Evolutionary conservation across 2,329 filamentous ascomycete species (phyloP).

Genomic region (Acarospora socialis): DNA sequence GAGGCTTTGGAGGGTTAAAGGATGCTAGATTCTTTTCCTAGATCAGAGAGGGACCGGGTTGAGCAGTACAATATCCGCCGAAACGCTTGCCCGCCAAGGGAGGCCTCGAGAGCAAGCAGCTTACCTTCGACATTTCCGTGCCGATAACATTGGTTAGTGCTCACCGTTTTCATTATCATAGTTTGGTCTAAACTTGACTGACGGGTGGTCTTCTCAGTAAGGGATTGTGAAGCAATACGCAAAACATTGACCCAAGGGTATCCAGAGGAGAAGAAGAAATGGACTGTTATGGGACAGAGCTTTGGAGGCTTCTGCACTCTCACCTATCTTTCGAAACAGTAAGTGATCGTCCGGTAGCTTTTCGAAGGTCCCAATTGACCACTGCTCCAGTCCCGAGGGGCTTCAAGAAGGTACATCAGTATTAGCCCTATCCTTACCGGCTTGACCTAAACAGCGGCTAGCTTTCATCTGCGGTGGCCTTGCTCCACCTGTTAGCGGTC

Average conservation of each 20-base stretch:
- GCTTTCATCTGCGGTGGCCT: constrained; percentile 75
- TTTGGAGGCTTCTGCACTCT: constrained; percentile 80
- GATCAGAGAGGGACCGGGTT: constrained; percentile 79
- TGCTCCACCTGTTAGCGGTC: constrained; percentile 55
- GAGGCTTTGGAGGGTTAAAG: neutral
- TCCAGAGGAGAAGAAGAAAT: constrained; percentile 56
- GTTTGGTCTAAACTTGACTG: neutral
- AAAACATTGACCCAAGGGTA: constrained; percentile 57
- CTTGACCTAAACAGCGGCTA: constrained; percentile 6
- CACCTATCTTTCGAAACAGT: constrained; percentile 68
- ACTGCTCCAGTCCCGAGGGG: constrained; percentile 45
- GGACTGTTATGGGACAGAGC: constrained; percentile 79
- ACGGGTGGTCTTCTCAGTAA: constrained; percentile 33
- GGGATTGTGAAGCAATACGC: constrained; percentile 75
- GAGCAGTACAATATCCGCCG: constrained; percentile 63
- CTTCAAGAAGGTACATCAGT: constrained; percentile 45
- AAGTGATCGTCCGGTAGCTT: constrained; percentile 16
- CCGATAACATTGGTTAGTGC: constrained; percentile 54
- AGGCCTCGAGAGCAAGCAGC: constrained; percentile 54
- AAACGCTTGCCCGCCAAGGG: constrained; percentile 52
- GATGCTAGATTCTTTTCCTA: constrained; percentile 49
- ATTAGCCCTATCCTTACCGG: neutral
- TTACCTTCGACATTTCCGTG: constrained; percentile 73
- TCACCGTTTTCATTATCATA: neutral
- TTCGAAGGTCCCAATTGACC: neutral